Evolutionary conservation across 306 rosid species (phyloP), one percentile per base, ranked within the genome.

Genomic region (Glycine tomentella): DNA sequence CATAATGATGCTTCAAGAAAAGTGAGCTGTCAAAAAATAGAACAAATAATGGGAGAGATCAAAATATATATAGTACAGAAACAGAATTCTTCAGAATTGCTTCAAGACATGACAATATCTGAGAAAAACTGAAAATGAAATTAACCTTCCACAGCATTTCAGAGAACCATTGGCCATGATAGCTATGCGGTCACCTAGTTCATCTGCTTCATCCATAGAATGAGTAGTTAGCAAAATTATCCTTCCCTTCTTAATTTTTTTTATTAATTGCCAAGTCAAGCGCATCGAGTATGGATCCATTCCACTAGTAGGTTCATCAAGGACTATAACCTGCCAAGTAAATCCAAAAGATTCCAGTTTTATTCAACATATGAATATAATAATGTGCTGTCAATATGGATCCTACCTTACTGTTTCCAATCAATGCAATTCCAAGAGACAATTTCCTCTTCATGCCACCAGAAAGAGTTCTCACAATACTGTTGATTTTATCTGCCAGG

Each of bases 261-360:
- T 95, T 69, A 95, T 95, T 75, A 95, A 86, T 81, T 95, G 99
- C 99, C 99, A 93, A 61, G 99, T 93, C 92, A 93, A 88, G 61
- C 97, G 97, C 99, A 91, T 95, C 5, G 99, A 95, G 84, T 95
- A 95, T 59, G 99, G 99, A 88, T 95, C 99, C 99, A 95, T 95
- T 89, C 99, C 99, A 87, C 99, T 93, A 20, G 99, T 95, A 58
- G 99, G 99, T 88, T 95, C 99, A 80, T 95, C 99, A 63, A 95
- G 97, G 82, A 95, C 74, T 53, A 95, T 86, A 84, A 95, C 97
- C 99, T 95, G 91, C 76, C 79, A 83, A 80, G 49, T 66, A 72
- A 84, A 64, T 71, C 80, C 36, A 72, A 81, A 61, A 70, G 0
- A 71, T 68, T 82, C 49, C 68, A 51, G 77, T 74, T 55, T 62